Base-by-base conservation (phyloP, 2,329 filamentous ascomycete genomes). In the Pyricularia grisea region DNA sequence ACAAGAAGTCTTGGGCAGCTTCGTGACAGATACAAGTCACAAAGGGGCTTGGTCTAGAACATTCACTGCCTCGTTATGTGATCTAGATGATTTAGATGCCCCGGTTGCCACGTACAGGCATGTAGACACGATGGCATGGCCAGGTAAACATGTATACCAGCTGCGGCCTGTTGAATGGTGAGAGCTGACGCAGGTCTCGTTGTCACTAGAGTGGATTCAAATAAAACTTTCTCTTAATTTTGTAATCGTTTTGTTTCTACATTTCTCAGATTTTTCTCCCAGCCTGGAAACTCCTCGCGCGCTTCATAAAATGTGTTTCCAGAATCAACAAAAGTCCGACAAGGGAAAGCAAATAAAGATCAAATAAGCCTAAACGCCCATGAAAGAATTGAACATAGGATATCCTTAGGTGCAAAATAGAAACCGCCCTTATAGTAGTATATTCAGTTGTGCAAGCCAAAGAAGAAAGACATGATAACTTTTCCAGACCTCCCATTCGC, bases 401-500 rank as follows among this genome's bases (percentile, higher is more conserved):
- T 12, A 61, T 5, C n/a, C n/a, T 23, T 12, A 12, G 23, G n/a
- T 27, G 23, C 58, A 12, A 27, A 61, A 27, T 27, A 27, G 4
- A 61, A 61, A 61, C 58, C 23, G 58, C 58, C 12, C 58, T 23
- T 27, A 61, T 25, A 68, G 42, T 68, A 67, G 60, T 61, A 66
- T 55, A 64, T 58, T 27, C 6, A 66, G 25, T n/a, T 64, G 25
- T 23, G 2, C 6, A 64, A 27, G 23, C 25, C 5, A 17, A 28
- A 66, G 28, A 27, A 68, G 31, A 68, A 68, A 67, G 6, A 58
- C 66, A 69, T 27, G 36, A 69, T 4, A 68, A 68, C 67, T 65
- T 65, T 65, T 68, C 33, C n/a, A 14, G 23, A 12, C n/a, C 58
- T 61, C 10, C n/a, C 7, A 61, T 27, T 61, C 42, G 42, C 42